A percentile compares a stretch with the other conserved stretches of the same genome.
Conservation (phyloP, 2,329 filamentous ascomycete species). For the Lachnellula cervina region DNA sequence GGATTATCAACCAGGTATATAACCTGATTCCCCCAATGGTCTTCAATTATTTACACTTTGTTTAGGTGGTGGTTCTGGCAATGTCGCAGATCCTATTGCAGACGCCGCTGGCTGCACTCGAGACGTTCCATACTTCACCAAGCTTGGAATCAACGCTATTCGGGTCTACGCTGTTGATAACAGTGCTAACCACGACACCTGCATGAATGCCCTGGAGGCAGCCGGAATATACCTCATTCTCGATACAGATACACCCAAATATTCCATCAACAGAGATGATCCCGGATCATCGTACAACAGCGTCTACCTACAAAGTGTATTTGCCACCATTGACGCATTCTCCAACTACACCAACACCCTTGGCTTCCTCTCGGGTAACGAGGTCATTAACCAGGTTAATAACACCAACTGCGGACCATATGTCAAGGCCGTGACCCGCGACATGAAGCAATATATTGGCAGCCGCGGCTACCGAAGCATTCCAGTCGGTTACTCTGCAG, state of each 20-base stretch:
- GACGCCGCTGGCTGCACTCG: constrained; percentile 55
- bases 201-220: constrained; percentile 61
- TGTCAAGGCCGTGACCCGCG: constrained; percentile 54
- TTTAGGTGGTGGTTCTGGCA: constrained; percentile 36
- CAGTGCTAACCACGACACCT: constrained; percentile 60
- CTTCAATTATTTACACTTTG: neutral
- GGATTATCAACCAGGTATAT: constrained; percentile 54
- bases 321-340: constrained; percentile 66
- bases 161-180: constrained; percentile 72
- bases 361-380: constrained; percentile 58
- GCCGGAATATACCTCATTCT: constrained; percentile 71
- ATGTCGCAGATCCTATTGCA: constrained; percentile 61
- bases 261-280: constrained; percentile 60
- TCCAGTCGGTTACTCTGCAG: constrained; percentile 56
- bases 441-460: constrained; percentile 50
- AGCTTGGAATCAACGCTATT: constrained; percentile 66
- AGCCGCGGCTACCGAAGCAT: constrained; percentile 44
- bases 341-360: constrained; percentile 63
- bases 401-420: constrained; percentile 50
- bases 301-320: constrained; percentile 65
- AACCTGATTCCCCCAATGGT: too few relatives aligned
- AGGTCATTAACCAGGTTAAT: constrained; percentile 51
- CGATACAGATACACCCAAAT: constrained; percentile 65
- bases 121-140: constrained; percentile 61
- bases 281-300: constrained; percentile 62